Evolutionary conservation across 257 asterid genomes (phyloP), one percentile per base, ranked within the genome.

Genomic region (Solanum medicagineum): DNA sequence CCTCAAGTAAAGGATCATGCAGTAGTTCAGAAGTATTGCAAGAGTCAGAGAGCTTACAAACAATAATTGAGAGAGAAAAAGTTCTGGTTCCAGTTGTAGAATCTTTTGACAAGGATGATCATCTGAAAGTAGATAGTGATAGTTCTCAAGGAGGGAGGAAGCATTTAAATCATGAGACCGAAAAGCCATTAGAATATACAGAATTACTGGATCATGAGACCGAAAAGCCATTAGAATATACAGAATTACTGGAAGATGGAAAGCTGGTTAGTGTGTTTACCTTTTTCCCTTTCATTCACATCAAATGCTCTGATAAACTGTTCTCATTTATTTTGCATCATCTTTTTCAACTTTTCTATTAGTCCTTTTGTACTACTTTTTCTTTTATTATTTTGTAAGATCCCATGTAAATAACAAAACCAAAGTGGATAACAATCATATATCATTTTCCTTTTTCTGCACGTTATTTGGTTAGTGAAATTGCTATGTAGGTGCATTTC

Each of bases 181-280:
- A 79, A 84, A n/a, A 75, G 26, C 84, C 84, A 68, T 63, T 56
- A 56, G 83, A 74, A 86, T 85, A 26, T 83, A 84, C 84, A 63
- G 86, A 86, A 89, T 81, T 86, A 77, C 91, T 87, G 47, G 85
- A 89, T 81, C 83, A 87, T 69, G 85, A 71, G 60, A 85, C 83
- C 45, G 81, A 79, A 84, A n/a, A 75, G 26, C 84, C 84, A 68
- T 63, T 56, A 56, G 83, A 74, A 86, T 85, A 26, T 83, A 84
- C 84, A 63, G 86, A 86, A 89, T 81, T 86, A 77, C 91, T 87
- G 47, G 85, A 89, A 86, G 87, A 86, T 84, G 89, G 87, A 81
- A 90, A 92, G 85, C 89, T 85, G 86, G 99, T 95, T 90, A 93
- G 99, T 88, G 53, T 87, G 62, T 71, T 42, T 36, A 60, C 51